phyloP scores from a whole-genome alignment of 176 grass and related monocot species.

The Cocos nucifera region DNA sequence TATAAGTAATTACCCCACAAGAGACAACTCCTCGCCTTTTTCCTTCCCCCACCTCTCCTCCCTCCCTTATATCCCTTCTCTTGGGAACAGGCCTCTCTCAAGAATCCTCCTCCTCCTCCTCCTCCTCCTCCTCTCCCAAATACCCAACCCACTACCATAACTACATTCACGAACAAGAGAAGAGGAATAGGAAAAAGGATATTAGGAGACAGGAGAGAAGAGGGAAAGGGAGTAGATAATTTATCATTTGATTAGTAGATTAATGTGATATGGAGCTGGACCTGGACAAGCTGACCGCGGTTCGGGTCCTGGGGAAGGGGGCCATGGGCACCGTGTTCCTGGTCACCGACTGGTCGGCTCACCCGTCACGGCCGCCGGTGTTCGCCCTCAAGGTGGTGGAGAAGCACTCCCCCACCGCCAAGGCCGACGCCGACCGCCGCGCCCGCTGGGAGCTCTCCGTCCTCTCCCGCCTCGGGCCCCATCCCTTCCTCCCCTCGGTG shows the following conservation, averaged over 20 bases:
- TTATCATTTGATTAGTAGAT: background rate
- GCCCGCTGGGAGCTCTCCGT: conserved; percentile 79
- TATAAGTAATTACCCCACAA: too few relatives aligned
- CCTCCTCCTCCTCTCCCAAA: too few relatives aligned
- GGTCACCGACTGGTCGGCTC: conserved; percentile 17
- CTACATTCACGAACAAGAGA: too few relatives aligned
- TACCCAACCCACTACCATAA: too few relatives aligned
- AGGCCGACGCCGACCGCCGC: conserved; percentile 56
- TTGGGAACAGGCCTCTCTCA: too few relatives aligned
- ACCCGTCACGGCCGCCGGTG: conserved; percentile 1
- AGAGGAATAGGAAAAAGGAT: background rate
- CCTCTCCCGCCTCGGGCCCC: conserved; percentile 49
- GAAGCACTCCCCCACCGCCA: conserved; percentile 34
- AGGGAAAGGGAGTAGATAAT: too few relatives aligned
- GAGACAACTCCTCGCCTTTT: too few relatives aligned
- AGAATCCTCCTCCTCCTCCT: too few relatives aligned
- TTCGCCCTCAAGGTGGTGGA: conserved; percentile 96
- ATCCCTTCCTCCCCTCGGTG: conserved; percentile 69
- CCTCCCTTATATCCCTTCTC: too few relatives aligned
- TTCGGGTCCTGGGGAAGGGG: conserved; percentile 79
- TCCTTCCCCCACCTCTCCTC: too few relatives aligned
- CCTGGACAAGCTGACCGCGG: conserved; percentile 63
- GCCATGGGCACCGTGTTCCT: conserved; percentile 98
- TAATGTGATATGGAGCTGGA: conserved; percentile 57
- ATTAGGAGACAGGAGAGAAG: background rate